Evolutionary conservation across 2,329 filamentous ascomycete genomes (phyloP).

Genomic region (Aspergillus flavus): DNA sequence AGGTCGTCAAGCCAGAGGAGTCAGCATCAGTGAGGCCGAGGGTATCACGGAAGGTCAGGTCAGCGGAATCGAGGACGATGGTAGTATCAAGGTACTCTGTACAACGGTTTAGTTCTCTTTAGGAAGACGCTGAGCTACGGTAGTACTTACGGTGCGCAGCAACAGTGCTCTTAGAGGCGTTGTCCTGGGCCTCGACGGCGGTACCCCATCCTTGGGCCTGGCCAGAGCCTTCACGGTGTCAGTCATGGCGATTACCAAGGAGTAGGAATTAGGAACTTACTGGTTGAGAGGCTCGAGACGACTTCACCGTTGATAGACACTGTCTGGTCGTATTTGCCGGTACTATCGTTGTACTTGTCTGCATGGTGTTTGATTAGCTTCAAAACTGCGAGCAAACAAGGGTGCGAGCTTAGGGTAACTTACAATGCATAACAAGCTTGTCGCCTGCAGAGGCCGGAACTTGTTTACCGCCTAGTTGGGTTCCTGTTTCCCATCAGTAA

Average conservation of each 20-base stretch:
- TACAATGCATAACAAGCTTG: conserved; percentile 32
- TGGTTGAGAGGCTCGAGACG: conserved; percentile 33
- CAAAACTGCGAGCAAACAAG: no score
- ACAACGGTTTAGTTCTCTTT: background rate
- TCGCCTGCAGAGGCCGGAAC: conserved; percentile 31
- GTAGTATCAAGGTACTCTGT: conserved; percentile 34
- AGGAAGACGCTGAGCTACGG: background rate
- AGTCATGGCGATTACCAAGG: background rate
- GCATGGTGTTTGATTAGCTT: background rate
- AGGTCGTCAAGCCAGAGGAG: conserved; percentile 29
- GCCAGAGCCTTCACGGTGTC: conserved; percentile 24
- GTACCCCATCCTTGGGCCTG: conserved; percentile 37
- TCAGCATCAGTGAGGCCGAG: conserved; percentile 29
- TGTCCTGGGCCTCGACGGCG: conserved; percentile 35
- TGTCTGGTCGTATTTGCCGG: conserved; percentile 33
- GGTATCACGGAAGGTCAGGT: conserved; percentile 30
- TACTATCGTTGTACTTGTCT: conserved; percentile 36
- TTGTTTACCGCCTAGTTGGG: conserved; percentile 30
- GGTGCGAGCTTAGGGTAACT: conserved; percentile 1
- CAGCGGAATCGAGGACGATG: conserved; percentile 31
- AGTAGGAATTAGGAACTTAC: conserved; percentile 11
- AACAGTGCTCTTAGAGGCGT: conserved; percentile 28
- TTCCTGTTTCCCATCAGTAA: conserved; percentile 1
- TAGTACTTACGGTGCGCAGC: conserved; percentile 33
- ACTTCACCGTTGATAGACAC: conserved; percentile 32